Evolutionary conservation across 441 rosid species (phyloP).

Genomic region (Viola pubescens): DNA sequence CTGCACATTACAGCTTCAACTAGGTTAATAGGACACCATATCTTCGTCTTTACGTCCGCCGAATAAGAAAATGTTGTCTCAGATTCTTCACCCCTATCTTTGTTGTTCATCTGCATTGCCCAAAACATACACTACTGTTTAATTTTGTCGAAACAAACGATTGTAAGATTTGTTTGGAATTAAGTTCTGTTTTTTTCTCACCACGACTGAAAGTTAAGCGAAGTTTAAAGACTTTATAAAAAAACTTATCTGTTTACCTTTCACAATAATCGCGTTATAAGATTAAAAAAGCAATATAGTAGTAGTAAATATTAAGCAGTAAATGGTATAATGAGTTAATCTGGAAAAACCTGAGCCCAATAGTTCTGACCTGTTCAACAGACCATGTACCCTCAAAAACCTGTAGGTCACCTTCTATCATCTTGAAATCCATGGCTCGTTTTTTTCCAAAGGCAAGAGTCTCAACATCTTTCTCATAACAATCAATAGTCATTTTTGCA

Average conservation of each 20-base stretch:
- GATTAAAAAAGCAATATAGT: too few species aligned
- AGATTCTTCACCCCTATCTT: slow-evolving; percentile 30
- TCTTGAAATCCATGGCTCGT: slow-evolving; percentile 79
- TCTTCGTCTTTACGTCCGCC: slow-evolving; percentile 63
- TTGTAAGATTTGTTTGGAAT: background rate
- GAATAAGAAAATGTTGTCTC: slow-evolving; percentile 48
- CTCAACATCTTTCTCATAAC: slow-evolving; percentile 78
- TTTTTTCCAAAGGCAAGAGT: slow-evolving; percentile 37
- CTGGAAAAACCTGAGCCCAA: background rate
- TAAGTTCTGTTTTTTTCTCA: too few species aligned
- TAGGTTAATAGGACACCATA: slow-evolving; percentile 65
- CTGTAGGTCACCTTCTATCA: slow-evolving; percentile 87
- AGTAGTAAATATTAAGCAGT: too few species aligned
- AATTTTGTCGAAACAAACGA: background rate
- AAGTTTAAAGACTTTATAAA: too few species aligned
- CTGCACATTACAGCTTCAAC: slow-evolving; percentile 70
- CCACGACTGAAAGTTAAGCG: too few species aligned
- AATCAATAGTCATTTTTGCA: slow-evolving; percentile 79
- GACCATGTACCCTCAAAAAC: slow-evolving; percentile 84
- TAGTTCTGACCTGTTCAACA: slow-evolving; percentile 57
- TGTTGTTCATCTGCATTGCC: slow-evolving; percentile 37
- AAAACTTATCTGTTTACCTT: background rate
- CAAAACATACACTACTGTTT: background rate
- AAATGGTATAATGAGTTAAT: too few species aligned
- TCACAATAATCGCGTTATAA: too few species aligned